These are phyloP conservation scores for Gracilaria domingensis DNA, from an alignment of 23 red algal genomes.

Conservation along the genomic window DNA sequence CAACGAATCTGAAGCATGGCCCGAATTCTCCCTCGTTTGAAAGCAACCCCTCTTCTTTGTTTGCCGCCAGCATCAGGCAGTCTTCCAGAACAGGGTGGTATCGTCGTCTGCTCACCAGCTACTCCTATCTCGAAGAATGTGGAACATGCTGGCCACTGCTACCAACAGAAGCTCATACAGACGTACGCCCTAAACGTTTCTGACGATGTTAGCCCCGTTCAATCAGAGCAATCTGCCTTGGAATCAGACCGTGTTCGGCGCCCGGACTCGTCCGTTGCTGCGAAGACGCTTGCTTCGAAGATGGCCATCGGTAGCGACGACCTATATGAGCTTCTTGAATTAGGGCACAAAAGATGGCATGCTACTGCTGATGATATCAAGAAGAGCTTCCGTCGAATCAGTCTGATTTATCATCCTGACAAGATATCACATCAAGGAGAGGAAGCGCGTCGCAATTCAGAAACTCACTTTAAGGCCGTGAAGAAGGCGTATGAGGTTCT, in stretches of 20 bases:
- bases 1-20: background rate
- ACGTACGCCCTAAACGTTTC: constrained; percentile 30
- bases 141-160: constrained; percentile 76
- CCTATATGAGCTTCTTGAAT: constrained; percentile 83
- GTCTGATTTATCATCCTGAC: constrained; percentile 87
- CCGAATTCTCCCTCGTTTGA: constrained; percentile 2
- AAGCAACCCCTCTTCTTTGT: constrained; percentile 29
- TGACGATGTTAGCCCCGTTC: background rate
- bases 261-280: constrained; percentile 24
- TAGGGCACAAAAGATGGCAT: constrained; percentile 80
- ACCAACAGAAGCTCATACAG: constrained; percentile 58
- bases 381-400: constrained; percentile 77
- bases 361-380: constrained; percentile 88
- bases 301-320: constrained; percentile 75
- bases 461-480: constrained; percentile 79
- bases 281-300: constrained; percentile 60
- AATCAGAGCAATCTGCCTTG: background rate
- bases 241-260: constrained; percentile 2
- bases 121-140: constrained; percentile 58
- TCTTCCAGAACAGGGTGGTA: constrained; percentile 65
- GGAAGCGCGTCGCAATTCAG: constrained; percentile 63
- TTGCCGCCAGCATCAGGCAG: constrained; percentile 68
- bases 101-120: constrained; percentile 55
- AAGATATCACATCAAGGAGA: constrained; percentile 80
- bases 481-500: constrained; percentile 84